Conservation (phyloP, 2,329 filamentous ascomycete genomes). For the Colletotrichum somersetense region DNA sequence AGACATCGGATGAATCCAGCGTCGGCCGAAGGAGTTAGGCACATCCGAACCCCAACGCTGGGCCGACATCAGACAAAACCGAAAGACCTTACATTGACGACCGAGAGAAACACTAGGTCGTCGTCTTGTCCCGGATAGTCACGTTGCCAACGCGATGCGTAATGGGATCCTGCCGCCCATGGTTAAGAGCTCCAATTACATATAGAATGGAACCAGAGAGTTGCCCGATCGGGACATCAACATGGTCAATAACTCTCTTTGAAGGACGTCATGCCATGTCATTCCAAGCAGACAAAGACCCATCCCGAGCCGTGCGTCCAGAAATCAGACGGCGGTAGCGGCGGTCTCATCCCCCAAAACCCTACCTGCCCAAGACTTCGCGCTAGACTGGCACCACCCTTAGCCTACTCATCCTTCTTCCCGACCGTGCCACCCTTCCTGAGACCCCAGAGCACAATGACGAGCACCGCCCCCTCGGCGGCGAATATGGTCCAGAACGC, state of each 20-base stretch:
- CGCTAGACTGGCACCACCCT: constrained; percentile 2
- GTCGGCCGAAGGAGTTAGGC: not conserved
- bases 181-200: not conserved
- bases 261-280: not conserved
- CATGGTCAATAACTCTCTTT: not conserved
- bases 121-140: not conserved
- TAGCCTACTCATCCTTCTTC: constrained; percentile 52
- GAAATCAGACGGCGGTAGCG: constrained; percentile 7
- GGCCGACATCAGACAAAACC: constrained; percentile 7
- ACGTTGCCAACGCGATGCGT: not conserved
- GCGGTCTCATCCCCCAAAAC: constrained; percentile 6
- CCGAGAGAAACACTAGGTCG: not conserved
- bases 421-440: constrained; percentile 62
- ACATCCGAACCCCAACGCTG: constrained; percentile 17
- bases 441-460: constrained; percentile 57
- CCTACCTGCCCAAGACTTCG: not conserved
- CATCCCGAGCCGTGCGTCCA: not conserved
- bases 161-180: not conserved
- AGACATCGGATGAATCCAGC: constrained; percentile 5
- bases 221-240: not conserved
- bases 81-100: not conserved
- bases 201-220: too few relatives aligned
- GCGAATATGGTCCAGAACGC: constrained; percentile 67
- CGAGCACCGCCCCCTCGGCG: constrained; percentile 53
- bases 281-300: not conserved